A percentile compares a stretch with the other conserved stretches of the same genome.
Evolutionary conservation across 129 eudicot genomes (phyloP).

Genomic region (Chrysanthemum makinoi): DNA sequence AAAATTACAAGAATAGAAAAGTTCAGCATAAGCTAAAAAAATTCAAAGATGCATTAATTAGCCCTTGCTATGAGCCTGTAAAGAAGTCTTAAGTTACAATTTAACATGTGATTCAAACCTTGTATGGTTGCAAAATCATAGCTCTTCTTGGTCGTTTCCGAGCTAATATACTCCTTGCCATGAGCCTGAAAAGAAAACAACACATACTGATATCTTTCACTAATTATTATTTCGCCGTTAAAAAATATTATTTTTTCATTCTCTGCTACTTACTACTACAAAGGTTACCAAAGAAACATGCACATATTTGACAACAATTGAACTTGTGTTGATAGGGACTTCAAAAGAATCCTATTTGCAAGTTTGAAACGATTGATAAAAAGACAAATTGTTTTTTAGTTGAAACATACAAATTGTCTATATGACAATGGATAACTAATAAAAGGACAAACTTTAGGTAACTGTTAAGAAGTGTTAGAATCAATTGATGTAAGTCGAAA

Average conservation of each 20-base stretch:
- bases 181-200: conserved; percentile 33
- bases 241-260: too few species aligned
- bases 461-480: too few species aligned
- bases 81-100: too few species aligned
- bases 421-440: background rate
- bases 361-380: background rate
- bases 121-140: conserved; percentile 35
- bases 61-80: too few species aligned
- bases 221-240: too few species aligned
- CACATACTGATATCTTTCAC: background rate
- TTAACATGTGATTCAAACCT: conserved; percentile 11
- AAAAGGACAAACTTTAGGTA: background rate
- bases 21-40: background rate
- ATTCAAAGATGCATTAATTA: too few species aligned
- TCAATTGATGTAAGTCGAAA: too few species aligned
- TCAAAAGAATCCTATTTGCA: background rate
- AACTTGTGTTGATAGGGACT: background rate
- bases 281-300: too few species aligned
- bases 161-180: conserved; percentile 41
- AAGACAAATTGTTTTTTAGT: background rate
- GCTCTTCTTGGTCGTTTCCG: conserved; percentile 32
- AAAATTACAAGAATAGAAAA: background rate
- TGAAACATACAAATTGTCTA: background rate
- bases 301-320: background rate
- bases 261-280: too few species aligned